Evolutionary conservation across 306 rosid species (phyloP).

Genomic region (Sophora flavescens): DNA sequence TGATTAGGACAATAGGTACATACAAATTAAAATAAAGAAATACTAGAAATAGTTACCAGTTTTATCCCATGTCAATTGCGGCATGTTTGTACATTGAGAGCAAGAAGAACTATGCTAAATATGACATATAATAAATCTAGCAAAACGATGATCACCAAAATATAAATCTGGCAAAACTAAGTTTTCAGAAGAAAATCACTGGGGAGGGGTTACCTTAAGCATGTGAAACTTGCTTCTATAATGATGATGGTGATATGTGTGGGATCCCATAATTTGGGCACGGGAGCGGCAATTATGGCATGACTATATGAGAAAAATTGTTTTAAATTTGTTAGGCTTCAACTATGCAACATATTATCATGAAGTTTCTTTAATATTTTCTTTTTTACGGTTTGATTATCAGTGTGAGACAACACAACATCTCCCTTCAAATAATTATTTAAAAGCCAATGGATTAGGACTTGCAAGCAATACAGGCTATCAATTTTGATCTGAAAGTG

Average conservation of each 20-base stretch:
- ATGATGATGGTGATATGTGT: constrained; percentile 30
- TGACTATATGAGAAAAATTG: constrained; percentile 8
- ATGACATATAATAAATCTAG: background rate
- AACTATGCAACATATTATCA: constrained; percentile 37
- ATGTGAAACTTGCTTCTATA: constrained; percentile 44
- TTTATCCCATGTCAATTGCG: background rate
- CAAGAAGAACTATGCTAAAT: constrained; percentile 10
- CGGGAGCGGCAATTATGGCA: constrained; percentile 42
- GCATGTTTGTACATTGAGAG: constrained; percentile 18
- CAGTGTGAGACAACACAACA: constrained; percentile 25
- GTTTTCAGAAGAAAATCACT: constrained; percentile 28
- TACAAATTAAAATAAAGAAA: background rate
- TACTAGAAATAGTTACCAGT: background rate
- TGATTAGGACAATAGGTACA: constrained; percentile 3
- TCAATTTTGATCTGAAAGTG: constrained; percentile 44
- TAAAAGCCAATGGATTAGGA: constrained; percentile 48
- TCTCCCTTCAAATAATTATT: constrained; percentile 43
- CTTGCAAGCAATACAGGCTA: constrained; percentile 47
- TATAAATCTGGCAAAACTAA: background rate
- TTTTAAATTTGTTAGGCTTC: constrained; percentile 28
- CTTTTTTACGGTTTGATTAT: constrained; percentile 38
- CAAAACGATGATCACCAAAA: background rate
- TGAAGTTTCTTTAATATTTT: background rate
- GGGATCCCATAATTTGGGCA: constrained; percentile 48
- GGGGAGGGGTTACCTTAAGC: background rate